phyloP scores from a whole-genome alignment of 805 yeast species.

The Dipodascopsis tothii region DNA sequence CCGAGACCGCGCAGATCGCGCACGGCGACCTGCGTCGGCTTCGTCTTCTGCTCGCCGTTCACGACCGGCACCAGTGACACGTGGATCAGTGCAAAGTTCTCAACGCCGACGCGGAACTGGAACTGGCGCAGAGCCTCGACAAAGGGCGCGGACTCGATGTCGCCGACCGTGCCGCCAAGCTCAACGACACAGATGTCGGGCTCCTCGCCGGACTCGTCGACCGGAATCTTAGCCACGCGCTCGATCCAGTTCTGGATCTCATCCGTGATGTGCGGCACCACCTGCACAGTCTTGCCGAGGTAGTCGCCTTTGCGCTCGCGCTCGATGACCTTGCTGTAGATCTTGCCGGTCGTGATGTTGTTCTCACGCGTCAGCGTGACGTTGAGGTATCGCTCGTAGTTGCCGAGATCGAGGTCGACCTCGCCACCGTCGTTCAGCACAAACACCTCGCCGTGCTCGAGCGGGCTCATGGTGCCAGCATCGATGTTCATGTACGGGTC shows the following conservation, averaged over 20 bases:
- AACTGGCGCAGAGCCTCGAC: constrained; percentile 98
- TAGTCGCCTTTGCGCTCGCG: constrained; percentile 94
- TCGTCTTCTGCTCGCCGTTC: constrained; percentile 97
- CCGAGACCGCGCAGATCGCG: constrained; percentile 94
- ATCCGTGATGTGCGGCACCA: constrained; percentile 94
- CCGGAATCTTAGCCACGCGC: constrained; percentile 83
- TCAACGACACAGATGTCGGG: constrained; percentile 95
- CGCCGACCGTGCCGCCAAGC: constrained; percentile 98
- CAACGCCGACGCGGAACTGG: constrained; percentile 92
- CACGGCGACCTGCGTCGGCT: constrained; percentile 98
- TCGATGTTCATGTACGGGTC: constrained; percentile 99
- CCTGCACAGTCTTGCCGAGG: constrained; percentile 98
- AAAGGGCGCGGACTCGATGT: constrained; percentile 96
- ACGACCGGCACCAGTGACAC: constrained; percentile 96
- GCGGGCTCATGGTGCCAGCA: constrained; percentile 99
- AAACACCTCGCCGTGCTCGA: constrained; percentile 98
- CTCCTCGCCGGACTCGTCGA: constrained; percentile 74
- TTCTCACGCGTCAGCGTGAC: constrained; percentile 89
- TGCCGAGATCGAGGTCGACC: constrained; percentile 95
- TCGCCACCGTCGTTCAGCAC: constrained; percentile 98
- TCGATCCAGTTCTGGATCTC: constrained; percentile 99
- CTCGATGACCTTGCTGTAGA: constrained; percentile 88
- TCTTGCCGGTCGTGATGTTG: constrained; percentile 97
- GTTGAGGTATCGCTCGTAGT: constrained; percentile 92
- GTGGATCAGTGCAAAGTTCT: constrained; percentile 90